phyloP scores from a whole-genome alignment of 2,329 filamentous ascomycete genomes.

The Diaporthe nobilis region DNA sequence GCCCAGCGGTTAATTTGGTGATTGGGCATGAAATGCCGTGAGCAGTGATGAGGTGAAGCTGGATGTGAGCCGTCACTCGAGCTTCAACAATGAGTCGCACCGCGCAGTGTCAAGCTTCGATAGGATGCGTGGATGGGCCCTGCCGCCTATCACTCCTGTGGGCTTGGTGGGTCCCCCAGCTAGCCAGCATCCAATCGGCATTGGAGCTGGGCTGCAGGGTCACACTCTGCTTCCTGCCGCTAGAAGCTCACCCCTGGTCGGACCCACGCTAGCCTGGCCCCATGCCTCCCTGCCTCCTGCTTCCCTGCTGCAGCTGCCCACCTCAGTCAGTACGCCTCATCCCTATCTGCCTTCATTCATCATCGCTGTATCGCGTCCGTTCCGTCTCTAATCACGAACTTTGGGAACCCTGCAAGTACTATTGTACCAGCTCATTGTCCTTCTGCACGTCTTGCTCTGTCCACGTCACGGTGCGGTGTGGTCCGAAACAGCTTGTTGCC shows the following conservation, averaged over 20 bases:
- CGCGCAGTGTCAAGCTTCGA: conserved; percentile 13
- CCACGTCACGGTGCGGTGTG: conserved; percentile 19
- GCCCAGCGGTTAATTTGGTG: neutral
- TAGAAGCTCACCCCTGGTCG: conserved; percentile 23
- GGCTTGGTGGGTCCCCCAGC: neutral
- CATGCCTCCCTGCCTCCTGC: conserved; percentile 18
- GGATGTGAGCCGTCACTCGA: conserved; percentile 8
- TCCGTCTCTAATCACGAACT: neutral
- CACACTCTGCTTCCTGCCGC: neutral
- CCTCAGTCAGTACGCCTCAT: conserved; percentile 21
- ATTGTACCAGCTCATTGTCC: neutral
- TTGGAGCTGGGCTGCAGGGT: neutral
- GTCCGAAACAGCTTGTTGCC: conserved; percentile 14
- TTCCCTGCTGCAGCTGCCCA: conserved; percentile 25
- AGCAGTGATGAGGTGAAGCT: neutral
- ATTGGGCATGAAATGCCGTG: neutral
- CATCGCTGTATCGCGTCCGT: conserved; percentile 17
- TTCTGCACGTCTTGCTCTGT: neutral
- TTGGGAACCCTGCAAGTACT: conserved; percentile 14
- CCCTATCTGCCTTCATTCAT: conserved; percentile 28
- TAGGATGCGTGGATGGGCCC: conserved; percentile 1
- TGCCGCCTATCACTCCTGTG: neutral
- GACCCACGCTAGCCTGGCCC: neutral
- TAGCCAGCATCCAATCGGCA: neutral
- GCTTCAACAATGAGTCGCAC: neutral